Conservation (phyloP, 257 asterid species). For the Solanum ossicruentum region DNA sequence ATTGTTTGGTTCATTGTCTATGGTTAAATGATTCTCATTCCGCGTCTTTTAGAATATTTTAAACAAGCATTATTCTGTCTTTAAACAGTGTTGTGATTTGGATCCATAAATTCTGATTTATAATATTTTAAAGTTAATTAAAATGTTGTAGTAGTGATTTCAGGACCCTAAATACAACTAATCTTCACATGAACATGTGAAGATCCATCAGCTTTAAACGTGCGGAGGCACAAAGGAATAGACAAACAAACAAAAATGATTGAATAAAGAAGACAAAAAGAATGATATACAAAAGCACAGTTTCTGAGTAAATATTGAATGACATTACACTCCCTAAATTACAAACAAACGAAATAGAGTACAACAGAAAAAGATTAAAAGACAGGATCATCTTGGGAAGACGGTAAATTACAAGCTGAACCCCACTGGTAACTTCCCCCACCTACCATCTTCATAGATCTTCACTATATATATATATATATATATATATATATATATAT, state of each 20-base stretch:
- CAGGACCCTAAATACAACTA: background rate
- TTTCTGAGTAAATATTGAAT: background rate
- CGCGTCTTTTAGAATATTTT: background rate
- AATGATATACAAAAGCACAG: background rate
- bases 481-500: background rate
- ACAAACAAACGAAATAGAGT: background rate
- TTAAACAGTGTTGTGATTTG: background rate
- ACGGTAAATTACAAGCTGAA: background rate
- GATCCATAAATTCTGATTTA: background rate
- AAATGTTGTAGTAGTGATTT: background rate
- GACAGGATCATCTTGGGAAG: background rate
- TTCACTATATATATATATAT: background rate
- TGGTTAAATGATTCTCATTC: background rate
- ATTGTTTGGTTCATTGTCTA: background rate
- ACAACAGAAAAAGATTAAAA: background rate
- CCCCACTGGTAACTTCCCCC: background rate
- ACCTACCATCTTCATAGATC: background rate
- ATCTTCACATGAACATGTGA: background rate
- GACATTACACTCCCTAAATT: background rate
- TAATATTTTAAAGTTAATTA: background rate
- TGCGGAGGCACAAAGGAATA: background rate
- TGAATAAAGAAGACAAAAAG: background rate
- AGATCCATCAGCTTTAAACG: constrained; percentile 1
- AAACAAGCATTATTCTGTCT: background rate
- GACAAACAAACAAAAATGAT: background rate